These are phyloP conservation scores for Pseudozyma sp. DNA, from an alignment of 1,284 basidiomycete species.

Conservation along the genomic window DNA sequence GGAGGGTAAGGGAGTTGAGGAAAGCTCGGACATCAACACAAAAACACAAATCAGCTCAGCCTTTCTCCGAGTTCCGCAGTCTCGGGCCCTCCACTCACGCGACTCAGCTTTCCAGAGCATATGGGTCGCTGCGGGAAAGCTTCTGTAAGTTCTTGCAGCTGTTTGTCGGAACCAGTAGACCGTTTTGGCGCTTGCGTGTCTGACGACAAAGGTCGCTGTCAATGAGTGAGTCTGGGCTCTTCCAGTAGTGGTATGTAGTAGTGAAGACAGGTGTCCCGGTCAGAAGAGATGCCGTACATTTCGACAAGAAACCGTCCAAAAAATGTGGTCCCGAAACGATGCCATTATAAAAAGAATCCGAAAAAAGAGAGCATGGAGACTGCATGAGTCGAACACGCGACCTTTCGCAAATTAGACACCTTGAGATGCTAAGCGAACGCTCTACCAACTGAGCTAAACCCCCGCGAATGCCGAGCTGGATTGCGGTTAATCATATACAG, in stretches of 20 bases:
- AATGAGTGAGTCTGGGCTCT: no score
- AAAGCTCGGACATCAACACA: conserved; percentile 9
- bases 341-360: not conserved
- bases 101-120: conserved; percentile 3
- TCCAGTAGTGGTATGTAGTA: no score
- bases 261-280: no score
- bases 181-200: no score
- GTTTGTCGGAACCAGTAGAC: no score
- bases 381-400: conserved; percentile 59
- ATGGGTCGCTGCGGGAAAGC: not conserved
- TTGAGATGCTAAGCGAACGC: conserved; percentile 51
- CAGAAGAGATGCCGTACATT: no score
- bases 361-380: conserved; percentile 36
- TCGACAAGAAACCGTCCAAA: not conserved
- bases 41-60: not conserved
- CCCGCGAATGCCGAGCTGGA: not conserved
- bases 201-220: no score
- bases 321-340: not conserved
- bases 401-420: conserved; percentile 47
- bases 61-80: conserved; percentile 24
- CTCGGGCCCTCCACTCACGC: conserved; percentile 18
- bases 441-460: conserved; percentile 60
- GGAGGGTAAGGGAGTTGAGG: conserved; percentile 4
- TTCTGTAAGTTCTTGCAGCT: no score
- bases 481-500: no score